These are phyloP conservation scores for Tillandsia leiboldiana DNA, from an alignment of 176 grass and related monocot genomes.

Conservation along the genomic window DNA sequence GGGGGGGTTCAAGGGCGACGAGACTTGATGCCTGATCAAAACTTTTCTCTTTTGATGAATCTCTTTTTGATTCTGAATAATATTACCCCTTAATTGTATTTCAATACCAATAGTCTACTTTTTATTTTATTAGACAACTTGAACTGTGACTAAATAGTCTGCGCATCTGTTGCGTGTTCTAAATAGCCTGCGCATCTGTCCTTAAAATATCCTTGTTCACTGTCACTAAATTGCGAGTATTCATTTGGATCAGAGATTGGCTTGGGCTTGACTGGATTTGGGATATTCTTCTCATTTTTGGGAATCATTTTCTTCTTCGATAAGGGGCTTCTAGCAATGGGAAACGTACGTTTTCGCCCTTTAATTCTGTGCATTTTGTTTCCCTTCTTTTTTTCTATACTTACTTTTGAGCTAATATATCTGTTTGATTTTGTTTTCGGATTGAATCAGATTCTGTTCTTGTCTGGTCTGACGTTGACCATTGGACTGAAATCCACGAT, in stretches of 20 bases:
- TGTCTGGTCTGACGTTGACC: conserved; percentile 64
- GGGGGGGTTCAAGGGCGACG: too few species aligned
- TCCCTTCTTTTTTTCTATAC: background rate
- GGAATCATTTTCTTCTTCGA: conserved; percentile 87
- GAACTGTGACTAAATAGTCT: background rate
- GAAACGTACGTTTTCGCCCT: conserved; percentile 42
- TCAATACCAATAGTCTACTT: background rate
- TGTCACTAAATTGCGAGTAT: background rate
- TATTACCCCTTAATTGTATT: too few species aligned
- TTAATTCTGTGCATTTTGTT: background rate
- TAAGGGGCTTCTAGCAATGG: conserved; percentile 83
- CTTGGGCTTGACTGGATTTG: conserved; percentile 72
- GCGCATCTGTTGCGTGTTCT: background rate
- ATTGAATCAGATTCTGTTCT: conserved; percentile 55
- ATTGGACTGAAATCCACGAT: conserved; percentile 71
- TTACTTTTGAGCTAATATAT: conserved; percentile 5
- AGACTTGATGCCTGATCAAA: too few species aligned
- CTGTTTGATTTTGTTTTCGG: background rate
- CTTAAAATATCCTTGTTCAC: background rate
- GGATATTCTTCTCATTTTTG: conserved; percentile 72
- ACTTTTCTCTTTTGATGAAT: too few species aligned
- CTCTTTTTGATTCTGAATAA: too few species aligned
- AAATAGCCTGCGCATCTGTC: background rate
- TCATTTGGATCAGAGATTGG: conserved; percentile 53
- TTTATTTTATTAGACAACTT: background rate